phyloP scores from a whole-genome alignment of 2,329 filamentous ascomycete genomes.

The Scytalidium sp. region DNA sequence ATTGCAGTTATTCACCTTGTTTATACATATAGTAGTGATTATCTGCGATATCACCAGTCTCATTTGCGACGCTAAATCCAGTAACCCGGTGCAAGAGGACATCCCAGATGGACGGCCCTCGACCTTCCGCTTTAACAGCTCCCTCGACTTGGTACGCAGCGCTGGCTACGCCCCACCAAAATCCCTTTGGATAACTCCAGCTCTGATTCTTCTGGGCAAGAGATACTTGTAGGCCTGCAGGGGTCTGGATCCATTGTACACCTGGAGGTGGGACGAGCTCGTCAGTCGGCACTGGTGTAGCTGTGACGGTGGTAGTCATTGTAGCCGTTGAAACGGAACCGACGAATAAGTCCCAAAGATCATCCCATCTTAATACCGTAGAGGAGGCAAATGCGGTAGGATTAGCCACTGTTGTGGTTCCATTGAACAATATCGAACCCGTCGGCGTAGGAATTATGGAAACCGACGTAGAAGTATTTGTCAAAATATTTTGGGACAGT shows the following conservation, averaged over 20 bases:
- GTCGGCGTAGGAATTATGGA: not conserved
- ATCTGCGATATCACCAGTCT: slow-evolving; percentile 46
- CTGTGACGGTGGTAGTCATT: slow-evolving; percentile 18
- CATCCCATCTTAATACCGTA: not conserved
- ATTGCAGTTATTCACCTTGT: slow-evolving; percentile 39
- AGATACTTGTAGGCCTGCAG: slow-evolving; percentile 14
- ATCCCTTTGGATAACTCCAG: slow-evolving; percentile 35
- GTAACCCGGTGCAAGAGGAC: slow-evolving; percentile 23
- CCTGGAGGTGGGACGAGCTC: slow-evolving; percentile 21
- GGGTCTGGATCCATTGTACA: slow-evolving; percentile 17
- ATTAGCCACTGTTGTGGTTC: not conserved
- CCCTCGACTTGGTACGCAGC: slow-evolving; percentile 45
- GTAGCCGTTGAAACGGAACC: slow-evolving; percentile 18
- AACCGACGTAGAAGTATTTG: not conserved
- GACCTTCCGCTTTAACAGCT: slow-evolving; percentile 41
- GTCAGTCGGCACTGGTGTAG: slow-evolving; percentile 19
- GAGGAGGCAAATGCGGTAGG: not conserved
- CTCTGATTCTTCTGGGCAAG: slow-evolving; percentile 14
- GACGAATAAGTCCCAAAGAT: slow-evolving; percentile 20
- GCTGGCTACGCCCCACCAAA: slow-evolving; percentile 46
- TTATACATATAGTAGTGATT: slow-evolving; percentile 55
- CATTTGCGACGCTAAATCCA: slow-evolving; percentile 29
- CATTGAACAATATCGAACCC: not conserved
- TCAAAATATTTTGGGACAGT: not conserved
- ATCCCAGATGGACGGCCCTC: slow-evolving; percentile 41